These are phyloP conservation scores for Sherardia arvensis DNA, from an alignment of 257 asterid genomes.

Conservation along the genomic window DNA sequence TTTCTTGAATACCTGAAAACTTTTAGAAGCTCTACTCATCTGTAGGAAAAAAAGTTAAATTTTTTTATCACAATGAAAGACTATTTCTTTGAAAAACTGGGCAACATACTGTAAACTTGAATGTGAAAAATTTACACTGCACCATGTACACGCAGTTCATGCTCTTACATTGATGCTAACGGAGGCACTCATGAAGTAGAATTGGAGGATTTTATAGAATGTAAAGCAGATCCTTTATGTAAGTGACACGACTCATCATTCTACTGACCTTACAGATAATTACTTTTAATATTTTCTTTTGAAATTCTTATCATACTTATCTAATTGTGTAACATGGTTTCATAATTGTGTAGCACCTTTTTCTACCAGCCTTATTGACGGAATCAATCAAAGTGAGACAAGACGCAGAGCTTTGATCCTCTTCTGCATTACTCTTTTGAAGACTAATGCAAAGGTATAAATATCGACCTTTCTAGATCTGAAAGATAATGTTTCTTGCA, in stretches of 20 bases:
- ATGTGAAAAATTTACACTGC: not conserved
- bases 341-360: slow-evolving; percentile 42
- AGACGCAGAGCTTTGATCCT: slow-evolving; percentile 84
- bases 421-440: slow-evolving; percentile 63
- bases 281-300: too few relatives aligned
- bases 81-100: not conserved
- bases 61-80: not conserved
- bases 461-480: not conserved
- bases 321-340: not conserved
- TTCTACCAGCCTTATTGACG: slow-evolving; percentile 62
- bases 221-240: slow-evolving; percentile 65
- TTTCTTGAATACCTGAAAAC: not conserved
- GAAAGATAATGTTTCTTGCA: not conserved
- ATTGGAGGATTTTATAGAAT: slow-evolving; percentile 45
- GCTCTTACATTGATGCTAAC: slow-evolving; percentile 49
- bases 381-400: slow-evolving; percentile 68
- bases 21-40: not conserved
- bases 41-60: not conserved
- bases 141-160: slow-evolving; percentile 39
- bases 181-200: slow-evolving; percentile 48
- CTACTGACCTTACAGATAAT: slow-evolving; percentile 5
- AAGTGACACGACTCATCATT: slow-evolving; percentile 21
- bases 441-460: slow-evolving; percentile 62
- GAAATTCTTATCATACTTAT: too few relatives aligned
- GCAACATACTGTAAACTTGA: not conserved